Evolutionary conservation across 2,329 filamentous ascomycete genomes (phyloP).

Genomic region (Phaeosphaeriaceae sp.): DNA sequence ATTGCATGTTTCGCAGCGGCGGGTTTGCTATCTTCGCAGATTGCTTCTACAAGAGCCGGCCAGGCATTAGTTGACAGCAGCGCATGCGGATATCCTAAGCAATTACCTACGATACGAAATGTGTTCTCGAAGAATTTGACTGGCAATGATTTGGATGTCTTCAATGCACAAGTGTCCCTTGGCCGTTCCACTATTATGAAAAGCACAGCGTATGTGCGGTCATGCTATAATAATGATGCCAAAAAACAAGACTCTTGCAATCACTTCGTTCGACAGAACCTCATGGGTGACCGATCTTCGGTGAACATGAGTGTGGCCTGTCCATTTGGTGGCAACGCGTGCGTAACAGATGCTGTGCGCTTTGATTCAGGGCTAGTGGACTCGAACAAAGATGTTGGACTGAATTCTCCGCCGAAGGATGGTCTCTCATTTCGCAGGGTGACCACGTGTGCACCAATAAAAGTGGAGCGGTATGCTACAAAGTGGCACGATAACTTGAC

Average conservation of each 20-base stretch:
- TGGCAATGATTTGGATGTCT: conserved; percentile 9
- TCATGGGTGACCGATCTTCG: conserved; percentile 15
- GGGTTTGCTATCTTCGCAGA: conserved; percentile 24
- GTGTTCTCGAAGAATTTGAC: conserved; percentile 4
- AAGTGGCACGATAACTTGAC: conserved; percentile 16
- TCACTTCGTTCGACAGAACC: conserved; percentile 15
- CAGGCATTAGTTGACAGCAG: conserved; percentile 15
- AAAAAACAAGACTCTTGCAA: conserved; percentile 14
- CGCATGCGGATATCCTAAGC: conserved; percentile 19
- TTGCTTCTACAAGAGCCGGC: conserved; percentile 13
- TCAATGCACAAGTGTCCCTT: conserved; percentile 22
- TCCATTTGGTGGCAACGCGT: conserved; percentile 23
- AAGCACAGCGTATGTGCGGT: conserved; percentile 19
- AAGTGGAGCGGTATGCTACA: conserved; percentile 18
- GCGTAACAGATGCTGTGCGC: conserved; percentile 7
- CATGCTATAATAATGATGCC: conserved; percentile 18
- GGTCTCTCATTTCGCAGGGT: conserved; percentile 20
- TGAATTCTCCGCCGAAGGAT: conserved; percentile 19
- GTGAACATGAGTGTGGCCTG: conserved; percentile 16
- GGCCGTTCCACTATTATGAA: conserved; percentile 23
- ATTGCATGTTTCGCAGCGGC: conserved; percentile 23
- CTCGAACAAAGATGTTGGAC: conserved; percentile 23
- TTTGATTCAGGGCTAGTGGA: conserved; percentile 23
- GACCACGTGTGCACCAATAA: conserved; percentile 26
- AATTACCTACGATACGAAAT: conserved; percentile 12